Percentiles rank a stretch among this genome's conserved stretches.
phyloP scores from a whole-genome alignment of 2,329 filamentous ascomycete genomes.

The Nigrospora osmanthi region DNA sequence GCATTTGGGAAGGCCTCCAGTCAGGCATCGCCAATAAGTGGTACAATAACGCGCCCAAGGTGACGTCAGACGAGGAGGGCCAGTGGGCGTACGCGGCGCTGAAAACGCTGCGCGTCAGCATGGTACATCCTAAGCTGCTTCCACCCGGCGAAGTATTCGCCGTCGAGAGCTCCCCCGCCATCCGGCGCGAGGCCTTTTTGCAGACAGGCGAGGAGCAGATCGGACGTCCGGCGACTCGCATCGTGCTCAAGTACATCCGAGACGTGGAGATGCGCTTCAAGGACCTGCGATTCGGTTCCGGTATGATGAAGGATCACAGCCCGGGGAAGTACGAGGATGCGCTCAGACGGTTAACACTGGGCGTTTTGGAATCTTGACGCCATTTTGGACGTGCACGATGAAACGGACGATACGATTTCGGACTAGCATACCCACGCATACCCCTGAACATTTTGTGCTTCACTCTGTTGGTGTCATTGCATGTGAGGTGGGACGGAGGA shows the following conservation, averaged over 20 bases:
- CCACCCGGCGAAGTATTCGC: slow-evolving; percentile 72
- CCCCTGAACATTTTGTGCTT: no score
- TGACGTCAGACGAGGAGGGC: slow-evolving; percentile 46
- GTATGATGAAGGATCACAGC: slow-evolving; percentile 70
- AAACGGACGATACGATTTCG: no score
- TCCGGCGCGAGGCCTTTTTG: slow-evolving; percentile 59
- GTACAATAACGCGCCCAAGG: slow-evolving; percentile 36
- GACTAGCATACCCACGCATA: no score
- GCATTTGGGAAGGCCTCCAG: slow-evolving; percentile 59
- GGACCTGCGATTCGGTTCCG: slow-evolving; percentile 63
- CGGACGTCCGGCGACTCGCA: slow-evolving; percentile 59
- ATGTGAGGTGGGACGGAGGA: background rate
- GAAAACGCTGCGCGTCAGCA: slow-evolving; percentile 56
- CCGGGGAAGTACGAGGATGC: slow-evolving; percentile 67
- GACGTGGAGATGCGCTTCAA: slow-evolving; percentile 65
- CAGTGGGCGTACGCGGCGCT: slow-evolving; percentile 63
- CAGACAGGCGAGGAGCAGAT: slow-evolving; percentile 37
- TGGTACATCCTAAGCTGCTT: slow-evolving; percentile 62
- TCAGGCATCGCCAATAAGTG: slow-evolving; percentile 55
- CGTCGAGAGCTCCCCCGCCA: slow-evolving; percentile 59
- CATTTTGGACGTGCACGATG: no score
- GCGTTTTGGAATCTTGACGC: slow-evolving; percentile 25
- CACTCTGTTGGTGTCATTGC: no score
- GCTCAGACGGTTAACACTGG: slow-evolving; percentile 49
- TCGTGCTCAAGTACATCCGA: slow-evolving; percentile 62